Evolutionary conservation across 2,329 filamentous ascomycete species (phyloP), one percentile per base, ranked within the genome.

Genomic region (Thelonectria rubi): DNA sequence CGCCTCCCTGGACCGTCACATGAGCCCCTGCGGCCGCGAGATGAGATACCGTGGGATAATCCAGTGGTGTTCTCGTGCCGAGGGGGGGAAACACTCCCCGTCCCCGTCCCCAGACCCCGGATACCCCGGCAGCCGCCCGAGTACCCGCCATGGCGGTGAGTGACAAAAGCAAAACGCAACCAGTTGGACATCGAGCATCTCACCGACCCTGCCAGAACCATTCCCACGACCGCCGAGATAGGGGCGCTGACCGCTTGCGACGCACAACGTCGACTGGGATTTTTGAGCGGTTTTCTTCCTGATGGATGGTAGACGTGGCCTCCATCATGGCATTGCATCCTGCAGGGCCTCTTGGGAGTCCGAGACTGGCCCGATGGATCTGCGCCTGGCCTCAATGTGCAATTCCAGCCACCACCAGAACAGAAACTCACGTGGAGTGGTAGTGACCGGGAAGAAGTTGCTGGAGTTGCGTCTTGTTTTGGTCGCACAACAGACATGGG

Each of bases 131-230:
- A 66, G 46, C 59, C 60, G 58, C 62, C 62, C 63, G 62, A 60
- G 60, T 54, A 55, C 59, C 60, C 66, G 56, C 53, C 54, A 58
- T 68, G 63, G 69, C 69, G 69, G 69, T 72, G 69, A 72, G 64
- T 52, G 62, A 55, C 61, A 65, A 71, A 55, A 64, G 60, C 65
- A 71, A 66, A 47, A 50, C 57, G 55, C 63, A 53, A 34, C 59
- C 59, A 62, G 37, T 56, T 57, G 55, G 21, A 52, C 58, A 51
- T 42, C 43, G 47, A 57, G 48, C 54, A 58, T 66, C 58, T 66
- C 53, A 67, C 65, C 65, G 58, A 66, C 66, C 66, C 62, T 61
- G 49, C 63, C 53, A 60, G 37, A 61, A 57, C 55, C 51, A 53
- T 54, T 64, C 60, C 47, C 45, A 60, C 37, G 60, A 63, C 63